Conservation (phyloP, 148 eudicot species). For the Amaranthus hypochondriacus region DNA sequence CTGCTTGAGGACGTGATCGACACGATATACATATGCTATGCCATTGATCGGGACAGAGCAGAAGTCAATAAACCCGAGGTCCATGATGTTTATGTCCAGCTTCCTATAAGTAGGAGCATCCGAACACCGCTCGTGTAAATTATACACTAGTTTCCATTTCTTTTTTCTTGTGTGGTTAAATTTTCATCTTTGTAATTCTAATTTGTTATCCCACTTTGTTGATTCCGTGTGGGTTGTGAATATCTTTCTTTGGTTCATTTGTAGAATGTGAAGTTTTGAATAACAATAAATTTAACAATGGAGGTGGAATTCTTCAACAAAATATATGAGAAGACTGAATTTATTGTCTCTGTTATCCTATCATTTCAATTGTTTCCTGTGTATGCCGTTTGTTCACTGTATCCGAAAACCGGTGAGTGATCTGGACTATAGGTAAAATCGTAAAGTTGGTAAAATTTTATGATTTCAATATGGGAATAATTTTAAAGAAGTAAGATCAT, state of each 20-base stretch:
- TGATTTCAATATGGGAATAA: too few species aligned
- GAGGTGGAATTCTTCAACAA: background rate
- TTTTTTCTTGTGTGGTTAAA: background rate
- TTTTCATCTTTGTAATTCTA: slow-evolving; percentile 19
- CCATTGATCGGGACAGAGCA: slow-evolving; percentile 73
- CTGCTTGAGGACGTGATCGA: slow-evolving; percentile 78
- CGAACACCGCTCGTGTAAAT: slow-evolving; percentile 58
- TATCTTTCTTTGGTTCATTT: slow-evolving; percentile 23
- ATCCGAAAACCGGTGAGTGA: too few species aligned
- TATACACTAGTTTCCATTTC: background rate
- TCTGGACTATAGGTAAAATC: too few species aligned
- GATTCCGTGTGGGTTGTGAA: slow-evolving; percentile 25
- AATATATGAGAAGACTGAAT: background rate
- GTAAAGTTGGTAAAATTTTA: too few species aligned
- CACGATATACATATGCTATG: slow-evolving; percentile 84
- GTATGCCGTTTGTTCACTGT: too few species aligned
- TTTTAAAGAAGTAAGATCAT: too few species aligned
- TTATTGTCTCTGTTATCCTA: too few species aligned
- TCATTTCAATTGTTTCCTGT: too few species aligned
- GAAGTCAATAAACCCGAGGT: slow-evolving; percentile 61
- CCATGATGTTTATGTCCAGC: slow-evolving; percentile 82
- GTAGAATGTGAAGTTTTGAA: slow-evolving; percentile 16
- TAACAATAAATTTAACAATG: slow-evolving; percentile 8
- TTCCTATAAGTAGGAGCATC: slow-evolving; percentile 71
- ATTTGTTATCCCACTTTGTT: slow-evolving; percentile 21